Percentiles rank a stretch among this genome's conserved stretches.
Conservation (phyloP, 352 stramenopile species). For the Peronospora destructor region DNA sequence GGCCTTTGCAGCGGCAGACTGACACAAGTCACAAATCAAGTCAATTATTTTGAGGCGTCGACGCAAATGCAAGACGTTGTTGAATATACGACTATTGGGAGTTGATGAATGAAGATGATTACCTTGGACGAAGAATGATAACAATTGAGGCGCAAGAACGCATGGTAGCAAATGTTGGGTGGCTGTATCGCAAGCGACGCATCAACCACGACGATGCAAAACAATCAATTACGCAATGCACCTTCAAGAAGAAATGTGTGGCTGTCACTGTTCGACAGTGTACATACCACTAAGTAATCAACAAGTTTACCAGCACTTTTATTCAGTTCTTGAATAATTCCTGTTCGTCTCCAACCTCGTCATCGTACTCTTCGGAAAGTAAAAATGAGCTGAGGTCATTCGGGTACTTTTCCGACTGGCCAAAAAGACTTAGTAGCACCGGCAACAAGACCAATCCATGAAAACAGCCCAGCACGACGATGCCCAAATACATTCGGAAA, state of each 20-base stretch:
- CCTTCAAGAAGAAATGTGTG: too few species aligned
- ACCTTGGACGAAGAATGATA: neutral
- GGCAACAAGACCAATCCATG: constrained; percentile 77
- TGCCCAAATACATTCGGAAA: constrained; percentile 89
- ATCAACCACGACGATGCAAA: neutral
- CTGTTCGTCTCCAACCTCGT: constrained; percentile 45
- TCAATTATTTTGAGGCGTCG: too few species aligned
- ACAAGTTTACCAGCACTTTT: neutral
- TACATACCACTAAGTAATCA: neutral
- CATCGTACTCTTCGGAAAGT: constrained; percentile 56
- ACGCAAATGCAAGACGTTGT: too few species aligned
- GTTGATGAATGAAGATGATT: too few species aligned
- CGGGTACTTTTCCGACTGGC: constrained; percentile 38
- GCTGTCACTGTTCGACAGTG: neutral
- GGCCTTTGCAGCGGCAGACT: too few species aligned
- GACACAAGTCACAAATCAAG: too few species aligned
- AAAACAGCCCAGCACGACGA: constrained; percentile 83
- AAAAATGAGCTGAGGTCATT: constrained; percentile 67
- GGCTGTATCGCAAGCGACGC: neutral
- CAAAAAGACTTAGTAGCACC: constrained; percentile 71
- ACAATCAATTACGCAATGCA: too few species aligned
- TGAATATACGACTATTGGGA: neutral
- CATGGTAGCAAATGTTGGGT: neutral
- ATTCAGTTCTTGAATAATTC: constrained; percentile 11
- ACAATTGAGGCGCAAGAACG: constrained; percentile 2